phyloP scores from a whole-genome alignment of 2,329 filamentous ascomycete species.

The Calonectria pauciramosa region DNA sequence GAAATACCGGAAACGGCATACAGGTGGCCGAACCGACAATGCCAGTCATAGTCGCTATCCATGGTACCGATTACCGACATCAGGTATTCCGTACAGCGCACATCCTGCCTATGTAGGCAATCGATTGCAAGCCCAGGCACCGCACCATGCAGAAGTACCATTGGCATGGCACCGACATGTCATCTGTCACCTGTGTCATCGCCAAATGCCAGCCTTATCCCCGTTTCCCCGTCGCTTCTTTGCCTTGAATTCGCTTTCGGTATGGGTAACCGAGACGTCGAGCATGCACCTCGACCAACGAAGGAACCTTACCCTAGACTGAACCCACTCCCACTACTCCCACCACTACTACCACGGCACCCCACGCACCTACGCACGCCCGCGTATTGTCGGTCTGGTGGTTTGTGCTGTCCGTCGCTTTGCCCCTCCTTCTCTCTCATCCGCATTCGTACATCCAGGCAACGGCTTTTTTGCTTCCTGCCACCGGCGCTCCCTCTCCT shows the following conservation, averaged over 20 bases:
- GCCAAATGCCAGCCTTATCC: constrained; percentile 18
- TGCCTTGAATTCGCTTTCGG: constrained; percentile 25
- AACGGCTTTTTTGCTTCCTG: constrained; percentile 18
- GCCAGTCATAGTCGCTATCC: background rate
- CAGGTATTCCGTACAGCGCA: background rate
- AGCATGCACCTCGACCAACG: constrained; percentile 5
- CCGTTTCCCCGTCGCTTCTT: constrained; percentile 25
- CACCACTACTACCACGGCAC: constrained; percentile 1
- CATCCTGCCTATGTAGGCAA: background rate
- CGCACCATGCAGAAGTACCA: background rate
- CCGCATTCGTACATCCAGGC: constrained; percentile 11
- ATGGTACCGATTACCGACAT: background rate
- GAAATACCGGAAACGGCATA: background rate
- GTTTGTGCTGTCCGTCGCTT: constrained; percentile 28
- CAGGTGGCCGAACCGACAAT: background rate
- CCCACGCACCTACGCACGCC: constrained; percentile 5
- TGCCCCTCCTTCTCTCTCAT: constrained; percentile 43
- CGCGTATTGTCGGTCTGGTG: constrained; percentile 20
- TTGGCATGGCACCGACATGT: background rate
- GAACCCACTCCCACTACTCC: constrained; percentile 1
- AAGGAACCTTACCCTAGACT: constrained; percentile 29
- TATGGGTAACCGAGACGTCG: background rate
- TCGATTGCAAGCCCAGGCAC: background rate
- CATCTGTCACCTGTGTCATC: constrained; percentile 18
- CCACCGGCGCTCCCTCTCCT: constrained; percentile 1